Evolutionary conservation across 257 asterid genomes (phyloP).

Genomic region (Penstemon newberryi): DNA sequence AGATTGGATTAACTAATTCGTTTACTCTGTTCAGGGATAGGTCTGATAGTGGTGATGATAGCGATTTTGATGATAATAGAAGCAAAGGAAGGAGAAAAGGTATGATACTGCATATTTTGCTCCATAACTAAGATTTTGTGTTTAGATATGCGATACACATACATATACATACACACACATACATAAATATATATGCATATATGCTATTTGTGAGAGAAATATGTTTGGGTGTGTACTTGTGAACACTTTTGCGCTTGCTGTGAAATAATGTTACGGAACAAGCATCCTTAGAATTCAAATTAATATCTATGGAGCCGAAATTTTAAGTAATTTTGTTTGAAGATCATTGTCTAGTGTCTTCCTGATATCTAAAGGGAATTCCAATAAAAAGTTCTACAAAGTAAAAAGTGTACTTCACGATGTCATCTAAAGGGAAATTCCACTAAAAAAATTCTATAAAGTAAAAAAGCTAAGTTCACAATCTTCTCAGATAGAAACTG

Average conservation of each 20-base stretch:
- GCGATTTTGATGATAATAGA: slow-evolving; percentile 36
- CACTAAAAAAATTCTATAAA: background rate
- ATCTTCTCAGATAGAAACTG: background rate
- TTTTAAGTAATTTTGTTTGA: too few species aligned
- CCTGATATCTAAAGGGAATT: background rate
- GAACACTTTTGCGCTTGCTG: background rate
- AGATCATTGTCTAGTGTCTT: background rate
- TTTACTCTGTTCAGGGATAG: slow-evolving; percentile 58
- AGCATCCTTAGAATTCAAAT: too few species aligned
- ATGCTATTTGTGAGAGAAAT: background rate
- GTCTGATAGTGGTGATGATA: slow-evolving; percentile 60
- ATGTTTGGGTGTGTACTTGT: background rate
- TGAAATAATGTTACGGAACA: background rate
- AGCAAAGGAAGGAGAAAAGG: slow-evolving; percentile 68
- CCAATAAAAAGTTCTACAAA: background rate
- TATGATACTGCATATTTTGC: slow-evolving; percentile 24
- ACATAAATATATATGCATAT: background rate
- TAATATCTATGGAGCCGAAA: too few species aligned
- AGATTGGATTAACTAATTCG: slow-evolving; percentile 19
- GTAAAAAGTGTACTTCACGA: background rate
- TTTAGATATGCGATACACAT: too few species aligned
- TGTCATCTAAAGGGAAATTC: background rate
- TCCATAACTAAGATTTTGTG: background rate
- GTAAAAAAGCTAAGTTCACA: background rate
- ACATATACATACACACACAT: too few species aligned